These are phyloP conservation scores for Cercospora citrullina DNA, from an alignment of 2,329 filamentous ascomycete genomes.

Conservation along the genomic window DNA sequence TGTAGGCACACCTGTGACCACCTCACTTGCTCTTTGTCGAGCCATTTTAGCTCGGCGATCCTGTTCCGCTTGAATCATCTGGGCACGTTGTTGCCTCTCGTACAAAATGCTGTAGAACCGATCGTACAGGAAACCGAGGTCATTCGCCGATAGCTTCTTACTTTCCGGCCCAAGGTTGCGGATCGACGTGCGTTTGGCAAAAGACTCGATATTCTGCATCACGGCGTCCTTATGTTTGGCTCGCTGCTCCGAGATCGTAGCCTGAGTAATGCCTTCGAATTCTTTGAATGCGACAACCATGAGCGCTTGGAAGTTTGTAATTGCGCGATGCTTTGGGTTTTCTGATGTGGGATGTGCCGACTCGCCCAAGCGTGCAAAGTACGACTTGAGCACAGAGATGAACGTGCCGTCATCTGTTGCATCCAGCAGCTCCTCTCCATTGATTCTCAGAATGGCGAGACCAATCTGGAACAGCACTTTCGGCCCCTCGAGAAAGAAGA, in stretches of 20 bases:
- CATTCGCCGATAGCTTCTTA: slow-evolving; percentile 81
- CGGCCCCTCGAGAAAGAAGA: slow-evolving; percentile 96
- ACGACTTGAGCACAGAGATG: slow-evolving; percentile 91
- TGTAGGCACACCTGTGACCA: slow-evolving; percentile 51
- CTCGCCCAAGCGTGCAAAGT: slow-evolving; percentile 90
- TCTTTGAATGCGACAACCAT: slow-evolving; percentile 99
- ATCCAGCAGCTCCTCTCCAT: slow-evolving; percentile 92
- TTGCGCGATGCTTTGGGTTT: slow-evolving; percentile 88
- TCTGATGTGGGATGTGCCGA: slow-evolving; percentile 94
- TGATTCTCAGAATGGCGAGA: slow-evolving; percentile 93
- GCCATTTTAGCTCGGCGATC: slow-evolving; percentile 68
- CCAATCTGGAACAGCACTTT: slow-evolving; percentile 98
- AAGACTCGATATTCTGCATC: slow-evolving; percentile 92
- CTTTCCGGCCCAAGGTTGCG: slow-evolving; percentile 93
- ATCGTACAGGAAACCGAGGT: slow-evolving; percentile 88
- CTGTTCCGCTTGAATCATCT: slow-evolving; percentile 67
- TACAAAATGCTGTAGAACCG: slow-evolving; percentile 91
- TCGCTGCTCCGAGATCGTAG: slow-evolving; percentile 83
- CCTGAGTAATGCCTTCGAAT: slow-evolving; percentile 92
- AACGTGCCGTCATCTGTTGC: slow-evolving; percentile 93
- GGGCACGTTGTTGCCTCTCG: slow-evolving; percentile 81
- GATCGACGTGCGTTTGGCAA: slow-evolving; percentile 94
- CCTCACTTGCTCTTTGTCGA: slow-evolving; percentile 52
- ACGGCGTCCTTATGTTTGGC: slow-evolving; percentile 93
- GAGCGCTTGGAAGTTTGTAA: slow-evolving; percentile 94